Evolutionary conservation across 176 grass and related monocot genomes (phyloP).

Genomic region (Eleusine coracana): DNA sequence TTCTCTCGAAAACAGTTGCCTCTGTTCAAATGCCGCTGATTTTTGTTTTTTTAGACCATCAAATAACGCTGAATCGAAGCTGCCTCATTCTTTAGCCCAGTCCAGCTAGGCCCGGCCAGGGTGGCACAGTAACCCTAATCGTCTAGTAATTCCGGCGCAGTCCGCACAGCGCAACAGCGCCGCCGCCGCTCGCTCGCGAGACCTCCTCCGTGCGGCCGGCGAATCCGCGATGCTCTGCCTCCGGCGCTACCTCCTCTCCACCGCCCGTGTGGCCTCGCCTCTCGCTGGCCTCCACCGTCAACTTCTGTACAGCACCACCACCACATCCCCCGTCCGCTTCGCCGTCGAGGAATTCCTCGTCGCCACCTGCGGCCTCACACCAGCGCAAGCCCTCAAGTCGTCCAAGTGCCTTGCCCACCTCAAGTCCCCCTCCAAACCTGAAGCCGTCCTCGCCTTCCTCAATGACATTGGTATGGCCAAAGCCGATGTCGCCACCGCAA

Average conservation of each 20-base stretch:
- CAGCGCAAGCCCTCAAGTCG: background rate
- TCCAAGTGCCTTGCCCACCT: background rate
- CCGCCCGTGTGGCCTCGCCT: background rate
- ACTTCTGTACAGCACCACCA: too few relatives aligned
- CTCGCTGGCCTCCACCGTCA: background rate
- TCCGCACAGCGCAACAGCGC: too few relatives aligned
- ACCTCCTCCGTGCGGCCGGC: too few relatives aligned
- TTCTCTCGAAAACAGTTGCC: too few relatives aligned
- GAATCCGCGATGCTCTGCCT: background rate
- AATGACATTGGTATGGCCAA: background rate
- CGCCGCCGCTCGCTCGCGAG: too few relatives aligned
- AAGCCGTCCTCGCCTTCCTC: slow-evolving; percentile 12
- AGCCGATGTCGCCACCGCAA: background rate
- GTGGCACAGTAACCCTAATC: too few relatives aligned
- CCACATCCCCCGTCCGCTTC: background rate
- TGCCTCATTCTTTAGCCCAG: too few relatives aligned
- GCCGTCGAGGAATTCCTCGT: background rate
- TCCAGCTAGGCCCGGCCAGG: too few relatives aligned
- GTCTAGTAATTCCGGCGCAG: too few relatives aligned
- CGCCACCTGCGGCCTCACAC: slow-evolving; percentile 10
- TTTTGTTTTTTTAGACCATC: too few relatives aligned
- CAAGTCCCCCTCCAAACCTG: background rate
- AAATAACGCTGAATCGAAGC: too few relatives aligned
- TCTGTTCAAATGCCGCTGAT: too few relatives aligned
- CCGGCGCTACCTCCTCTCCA: background rate